Evolutionary conservation across 208 protist species (phyloP), one percentile per base, ranked within the genome.

Genomic region (Acanthamoeba royreba): DNA sequence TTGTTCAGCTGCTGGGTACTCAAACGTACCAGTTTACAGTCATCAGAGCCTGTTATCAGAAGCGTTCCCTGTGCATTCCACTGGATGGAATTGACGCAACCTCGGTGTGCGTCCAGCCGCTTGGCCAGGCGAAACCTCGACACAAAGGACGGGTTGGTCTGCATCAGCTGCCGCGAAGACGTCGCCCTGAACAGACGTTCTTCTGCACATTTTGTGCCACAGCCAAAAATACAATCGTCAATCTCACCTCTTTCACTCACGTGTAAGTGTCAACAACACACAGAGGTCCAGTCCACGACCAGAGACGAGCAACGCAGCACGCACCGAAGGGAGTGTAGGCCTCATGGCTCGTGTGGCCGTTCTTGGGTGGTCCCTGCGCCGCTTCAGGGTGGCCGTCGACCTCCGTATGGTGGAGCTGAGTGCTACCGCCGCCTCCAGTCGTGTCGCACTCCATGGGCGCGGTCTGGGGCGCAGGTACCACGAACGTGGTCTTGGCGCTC

Each of bases 1-100:
- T 25, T 25, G 9, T 19, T 55, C 49, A 9, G n/a, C n/a, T n/a
- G n/a, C n/a, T n/a, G 55, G 55, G 55, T 5, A 25, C 4, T 5
- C 25, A 11, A 55, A 1, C 77, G 46, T 86, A 86, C 77, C 77
- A 86, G 28, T 19, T 53, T n/a, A 38, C 77, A 86, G 43, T 86
- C 77, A 31, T 86, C 77, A 7, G 77, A 86, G 1, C 77, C 77
- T 15, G 77, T 86, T 5, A 86, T 86, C 1, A 86, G 77, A 4
- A 47, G 43, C 45, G 77, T 86, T 31, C 77, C 77, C 35, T 86
- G 43, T 0, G 22, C 19, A 45, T 86, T 86, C 77, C 77, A 86
- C 4, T 86, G 77, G 22, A 86, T 86, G 77, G n/a, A 55, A 35
- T 86, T 86, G 46, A 86, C 77, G 77, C 77, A 86, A 45, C 77